Base-by-base conservation (phyloP, 768 basidiomycete genomes). In the Gyrodon lividus region DNA sequence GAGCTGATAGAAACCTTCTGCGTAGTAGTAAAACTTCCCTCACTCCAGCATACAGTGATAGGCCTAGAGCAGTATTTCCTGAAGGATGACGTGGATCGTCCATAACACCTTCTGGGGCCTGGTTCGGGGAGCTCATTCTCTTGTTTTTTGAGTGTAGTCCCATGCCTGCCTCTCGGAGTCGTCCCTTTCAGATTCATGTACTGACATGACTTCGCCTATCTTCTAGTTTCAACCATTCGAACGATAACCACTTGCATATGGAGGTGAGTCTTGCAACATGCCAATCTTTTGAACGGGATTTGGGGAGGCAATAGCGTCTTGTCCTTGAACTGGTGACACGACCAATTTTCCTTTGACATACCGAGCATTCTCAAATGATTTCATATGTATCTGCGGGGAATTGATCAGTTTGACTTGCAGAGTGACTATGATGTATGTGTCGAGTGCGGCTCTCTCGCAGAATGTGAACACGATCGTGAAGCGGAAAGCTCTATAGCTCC, bases 401-500 rank as follows among this genome's bases (percentile, higher is more conserved):
- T 47, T 59, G 48, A 60, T 45, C 53, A 10, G 24, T 48, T 30
- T 40, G 19, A 37, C 51, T 54, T 60, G 45, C 66, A 89, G 84
- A 84, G 78, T 44, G 89, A 92, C 54, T 84, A 79, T 63, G 74
- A 82, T 62, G 90, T 92, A 16, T 92, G 90, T 60, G 63, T 75
- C 5, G 74, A 74, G 51, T 92, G 90, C 62, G 90, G 90, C 22
- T 82, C 84, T 2, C 64, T 89, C 13, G 61, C 69, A 8, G 80
- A 84, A 63, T 92, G 90, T 58, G 60, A 65, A n/a, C 90, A 92
- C 62, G 90, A 83, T 54, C 69, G 64, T 24, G 68, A 70, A n/a
- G 40, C 31, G 38, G 54, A 8, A 12, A 54, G 47, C 12, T 5
- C 51, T 52, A 24, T n/a, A 30, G 44, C n/a, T 37, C 43, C 43